A percentile compares a stretch with the other conserved stretches of the same genome.
phyloP scores from a whole-genome alignment of 2,329 filamentous ascomycete species.

The Scytalidium lignicola region DNA sequence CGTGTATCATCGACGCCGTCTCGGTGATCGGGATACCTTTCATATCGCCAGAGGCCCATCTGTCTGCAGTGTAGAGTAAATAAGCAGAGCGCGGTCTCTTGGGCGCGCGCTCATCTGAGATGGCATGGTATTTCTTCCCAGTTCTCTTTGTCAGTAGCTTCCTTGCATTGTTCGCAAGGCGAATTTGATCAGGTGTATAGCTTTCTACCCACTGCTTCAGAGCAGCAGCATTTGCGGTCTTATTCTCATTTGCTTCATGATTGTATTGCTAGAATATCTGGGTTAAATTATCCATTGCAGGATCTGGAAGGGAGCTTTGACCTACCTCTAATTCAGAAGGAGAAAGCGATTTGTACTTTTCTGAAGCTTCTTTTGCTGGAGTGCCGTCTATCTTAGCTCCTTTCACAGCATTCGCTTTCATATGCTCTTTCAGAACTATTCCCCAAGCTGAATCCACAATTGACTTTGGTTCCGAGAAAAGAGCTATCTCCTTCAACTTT shows the following conservation, averaged over 20 bases:
- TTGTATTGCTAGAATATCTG: constrained; percentile 43
- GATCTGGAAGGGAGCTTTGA: constrained; percentile 10
- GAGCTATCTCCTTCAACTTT: constrained; percentile 4
- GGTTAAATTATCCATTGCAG: constrained; percentile 2
- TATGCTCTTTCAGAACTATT: neutral
- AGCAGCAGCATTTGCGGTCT: constrained; percentile 34
- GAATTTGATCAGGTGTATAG: constrained; percentile 52
- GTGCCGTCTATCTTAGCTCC: neutral
- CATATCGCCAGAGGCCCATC: constrained; percentile 43
- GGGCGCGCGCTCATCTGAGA: constrained; percentile 50
- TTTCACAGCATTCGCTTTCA: neutral
- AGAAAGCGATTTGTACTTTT: constrained; percentile 29
- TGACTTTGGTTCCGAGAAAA: neutral
- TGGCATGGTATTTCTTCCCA: constrained; percentile 18
- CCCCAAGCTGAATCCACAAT: neutral
- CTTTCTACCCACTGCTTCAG: constrained; percentile 49
- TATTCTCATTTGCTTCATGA: constrained; percentile 42
- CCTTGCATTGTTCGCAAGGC: constrained; percentile 54
- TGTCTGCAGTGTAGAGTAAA: constrained; percentile 39
- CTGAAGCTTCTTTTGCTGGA: constrained; percentile 9
- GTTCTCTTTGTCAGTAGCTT: constrained; percentile 14
- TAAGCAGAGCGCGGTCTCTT: constrained; percentile 37
- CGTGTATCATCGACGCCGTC: constrained; percentile 30
- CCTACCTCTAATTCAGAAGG: constrained; percentile 32
- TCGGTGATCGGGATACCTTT: constrained; percentile 38